Base-by-base conservation (phyloP, 345 rosid genomes). In the Chamaenerion angustifolium region DNA sequence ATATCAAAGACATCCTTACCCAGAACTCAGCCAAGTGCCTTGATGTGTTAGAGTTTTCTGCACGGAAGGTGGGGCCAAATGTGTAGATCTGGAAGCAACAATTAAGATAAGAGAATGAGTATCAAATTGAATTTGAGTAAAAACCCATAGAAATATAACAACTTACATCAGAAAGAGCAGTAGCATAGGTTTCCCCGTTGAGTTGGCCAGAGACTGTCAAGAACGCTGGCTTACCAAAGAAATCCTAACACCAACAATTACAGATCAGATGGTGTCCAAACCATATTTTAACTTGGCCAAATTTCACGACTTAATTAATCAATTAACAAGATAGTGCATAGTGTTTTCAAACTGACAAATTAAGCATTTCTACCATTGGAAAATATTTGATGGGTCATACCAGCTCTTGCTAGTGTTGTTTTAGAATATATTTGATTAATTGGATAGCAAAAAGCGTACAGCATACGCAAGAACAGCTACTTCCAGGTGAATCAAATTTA, bases 181-280 rank as follows among this genome's bases (percentile, higher is more conserved):
- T 80, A 14, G 96, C 96, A 62, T 87, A 92, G 59, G 98, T 78
- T 79, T 92, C 98, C 49, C 80, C 98, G 74, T 92, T 92, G 47
- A 87, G 98, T 73, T 92, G 98, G 51, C 98, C 98, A 18, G 96
- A 92, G 56, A 92, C 96, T 1, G 96, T 87, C 71, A 92, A 75
- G 76, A 92, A 92, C 23, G 96, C 95, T 59, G 98, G 95, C 64
- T 92, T 87, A 55, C 84, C 95, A 61, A 92, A 92, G 73, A 87
- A 92, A 64, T 92, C 96, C 98, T 92, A 74, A 19, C 37, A 50
- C 4, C 15, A 13, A 49, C 3, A 49, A 12, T 12, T 41, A 23
- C 11, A 49, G 8, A 31, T 27, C 37, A 31, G 37, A 31, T 31
- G 37, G 37, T 31, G 37, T 31, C 37, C 8, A 31, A 31, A 31